Conservation (phyloP, 495 filamentous ascomycete genomes). For the Aspergillus sclerotiicarbonarius region DNA sequence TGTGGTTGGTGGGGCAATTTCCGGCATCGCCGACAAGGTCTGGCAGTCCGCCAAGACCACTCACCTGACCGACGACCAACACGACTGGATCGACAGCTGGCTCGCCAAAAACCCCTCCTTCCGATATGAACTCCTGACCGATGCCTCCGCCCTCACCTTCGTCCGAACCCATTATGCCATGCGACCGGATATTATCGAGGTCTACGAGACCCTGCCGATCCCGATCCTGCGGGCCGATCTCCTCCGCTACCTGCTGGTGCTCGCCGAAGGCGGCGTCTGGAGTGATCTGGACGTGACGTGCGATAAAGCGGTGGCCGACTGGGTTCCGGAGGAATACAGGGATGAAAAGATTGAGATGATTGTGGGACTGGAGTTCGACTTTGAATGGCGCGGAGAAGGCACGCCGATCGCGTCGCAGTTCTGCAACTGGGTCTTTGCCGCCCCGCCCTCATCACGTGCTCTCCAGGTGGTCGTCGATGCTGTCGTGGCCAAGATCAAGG, state of each 20-base stretch:
- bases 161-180: slow-evolving; percentile 29
- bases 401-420: slow-evolving; percentile 37
- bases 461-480: slow-evolving; percentile 32
- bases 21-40: slow-evolving; percentile 22
- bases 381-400: slow-evolving; percentile 29
- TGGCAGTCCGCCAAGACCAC: slow-evolving; percentile 25
- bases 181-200: slow-evolving; percentile 39
- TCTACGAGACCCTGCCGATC: slow-evolving; percentile 40
- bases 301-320: slow-evolving; percentile 45
- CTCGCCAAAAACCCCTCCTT: slow-evolving; percentile 21
- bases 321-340: slow-evolving; percentile 51
- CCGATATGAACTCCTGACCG: slow-evolving; percentile 36
- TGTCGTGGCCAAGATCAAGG: slow-evolving; percentile 30
- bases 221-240: slow-evolving; percentile 55
- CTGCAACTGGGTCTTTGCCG: slow-evolving; percentile 40
- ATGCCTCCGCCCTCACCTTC: slow-evolving; percentile 24
- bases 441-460: slow-evolving; percentile 28
- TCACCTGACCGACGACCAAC: slow-evolving; percentile 21
- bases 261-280: slow-evolving; percentile 56
- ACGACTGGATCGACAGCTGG: slow-evolving; percentile 29
- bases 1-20: neutral
- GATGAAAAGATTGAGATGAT: slow-evolving; percentile 32
- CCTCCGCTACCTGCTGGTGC: slow-evolving; percentile 57
- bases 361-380: slow-evolving; percentile 46
- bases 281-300: slow-evolving; percentile 59